A percentile compares a stretch with the other conserved stretches of the same genome.
These are phyloP conservation scores for Linnemannia schmuckeri DNA, from an alignment of 192 early-diverging fungal species.

Conservation along the genomic window DNA sequence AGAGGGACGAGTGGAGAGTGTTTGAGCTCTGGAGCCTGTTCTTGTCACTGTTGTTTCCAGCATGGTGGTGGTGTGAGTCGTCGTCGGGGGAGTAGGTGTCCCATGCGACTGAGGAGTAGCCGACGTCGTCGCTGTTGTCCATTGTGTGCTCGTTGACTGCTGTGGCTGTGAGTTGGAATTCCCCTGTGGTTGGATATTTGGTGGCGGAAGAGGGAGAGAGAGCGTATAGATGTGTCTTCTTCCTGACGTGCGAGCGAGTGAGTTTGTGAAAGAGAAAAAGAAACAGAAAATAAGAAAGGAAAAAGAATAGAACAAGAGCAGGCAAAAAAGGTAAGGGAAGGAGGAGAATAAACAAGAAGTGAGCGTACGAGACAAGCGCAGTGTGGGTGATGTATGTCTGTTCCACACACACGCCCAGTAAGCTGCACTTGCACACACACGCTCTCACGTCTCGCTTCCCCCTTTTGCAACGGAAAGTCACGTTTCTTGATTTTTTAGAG, in stretches of 20 bases:
- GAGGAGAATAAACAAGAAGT: neutral
- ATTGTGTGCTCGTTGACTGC: neutral
- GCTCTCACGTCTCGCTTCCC: too few relatives aligned
- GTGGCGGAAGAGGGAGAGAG: neutral
- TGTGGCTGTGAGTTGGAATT: neutral
- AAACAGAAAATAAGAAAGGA: neutral
- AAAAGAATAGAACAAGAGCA: neutral
- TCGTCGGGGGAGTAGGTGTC: constrained; percentile 51
- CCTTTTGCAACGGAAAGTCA: neutral
- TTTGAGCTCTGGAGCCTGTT: neutral
- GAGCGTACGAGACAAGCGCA: neutral
- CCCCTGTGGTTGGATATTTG: neutral
- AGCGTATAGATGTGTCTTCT: neutral
- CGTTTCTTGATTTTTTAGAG: neutral
- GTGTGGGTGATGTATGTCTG: neutral
- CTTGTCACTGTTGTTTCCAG: neutral
- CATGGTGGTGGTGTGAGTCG: neutral
- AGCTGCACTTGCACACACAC: too few relatives aligned
- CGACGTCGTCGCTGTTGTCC: constrained; percentile 54
- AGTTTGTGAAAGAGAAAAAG: neutral
- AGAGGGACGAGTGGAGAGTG: constrained; percentile 28
- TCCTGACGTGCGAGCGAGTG: neutral
- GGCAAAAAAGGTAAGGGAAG: neutral
- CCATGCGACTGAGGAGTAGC: constrained; percentile 56
- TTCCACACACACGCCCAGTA: too few relatives aligned